Percentiles rank a stretch among this genome's conserved stretches.
Evolutionary conservation across 106 monocot species (phyloP).

Genomic region (Agapanthus africanus): DNA sequence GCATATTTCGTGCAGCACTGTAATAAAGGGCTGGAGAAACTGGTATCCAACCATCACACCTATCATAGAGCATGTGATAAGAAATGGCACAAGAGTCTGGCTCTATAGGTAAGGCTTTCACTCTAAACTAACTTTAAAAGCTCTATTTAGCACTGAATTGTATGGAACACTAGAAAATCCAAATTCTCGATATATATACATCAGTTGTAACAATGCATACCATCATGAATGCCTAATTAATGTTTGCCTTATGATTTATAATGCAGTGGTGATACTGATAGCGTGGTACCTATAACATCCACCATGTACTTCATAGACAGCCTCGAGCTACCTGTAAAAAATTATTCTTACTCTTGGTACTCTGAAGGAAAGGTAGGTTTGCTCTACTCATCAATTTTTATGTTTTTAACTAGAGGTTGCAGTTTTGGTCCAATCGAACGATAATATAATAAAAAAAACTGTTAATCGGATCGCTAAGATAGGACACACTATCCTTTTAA

Average conservation of each 20-base stretch:
- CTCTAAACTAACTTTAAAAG: neutral
- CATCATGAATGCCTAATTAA: neutral
- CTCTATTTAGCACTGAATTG: neutral
- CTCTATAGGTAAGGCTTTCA: neutral
- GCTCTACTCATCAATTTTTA: too few relatives aligned
- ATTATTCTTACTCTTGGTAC: neutral
- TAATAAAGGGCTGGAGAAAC: neutral
- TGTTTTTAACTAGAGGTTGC: too few relatives aligned
- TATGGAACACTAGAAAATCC: neutral
- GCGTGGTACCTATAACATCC: conserved; percentile 3
- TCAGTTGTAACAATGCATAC: neutral
- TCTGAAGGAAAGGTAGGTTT: neutral
- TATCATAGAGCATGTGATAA: neutral
- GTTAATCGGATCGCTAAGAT: too few relatives aligned
- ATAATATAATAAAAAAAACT: too few relatives aligned
- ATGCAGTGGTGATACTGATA: conserved; percentile 7
- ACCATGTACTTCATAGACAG: neutral
- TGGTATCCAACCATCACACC: neutral
- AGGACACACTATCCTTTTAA: too few relatives aligned
- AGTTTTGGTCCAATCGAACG: too few relatives aligned
- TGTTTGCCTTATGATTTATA: neutral
- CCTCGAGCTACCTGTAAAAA: neutral
- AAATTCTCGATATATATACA: neutral
- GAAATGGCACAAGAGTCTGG: neutral
- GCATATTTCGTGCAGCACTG: neutral